Conservation (phyloP, 225 moss, liverwort and hornwort genomes). For the Climacium dendroides region DNA sequence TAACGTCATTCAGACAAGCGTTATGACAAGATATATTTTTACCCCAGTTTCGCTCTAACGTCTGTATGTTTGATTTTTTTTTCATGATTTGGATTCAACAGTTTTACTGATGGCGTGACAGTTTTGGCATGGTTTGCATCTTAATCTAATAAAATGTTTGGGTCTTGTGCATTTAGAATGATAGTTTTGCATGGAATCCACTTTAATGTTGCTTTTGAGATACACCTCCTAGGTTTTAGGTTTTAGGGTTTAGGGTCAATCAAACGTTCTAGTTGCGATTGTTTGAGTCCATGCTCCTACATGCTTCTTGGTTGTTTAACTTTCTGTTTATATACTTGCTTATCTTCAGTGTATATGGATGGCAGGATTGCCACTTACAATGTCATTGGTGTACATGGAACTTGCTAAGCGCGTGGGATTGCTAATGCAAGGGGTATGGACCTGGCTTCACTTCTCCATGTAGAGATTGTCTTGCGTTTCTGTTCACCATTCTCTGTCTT, state of each 20-base stretch:
- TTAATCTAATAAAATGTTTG: neutral
- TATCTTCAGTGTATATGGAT: neutral
- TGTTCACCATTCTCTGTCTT: neutral
- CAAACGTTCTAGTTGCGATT: neutral
- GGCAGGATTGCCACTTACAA: conserved; percentile 52
- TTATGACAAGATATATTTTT: neutral
- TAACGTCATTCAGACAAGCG: neutral
- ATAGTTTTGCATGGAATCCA: neutral
- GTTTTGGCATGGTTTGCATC: neutral
- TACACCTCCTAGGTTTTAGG: neutral
- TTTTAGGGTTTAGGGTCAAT: neutral
- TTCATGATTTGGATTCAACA: neutral
- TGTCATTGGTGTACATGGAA: conserved; percentile 59
- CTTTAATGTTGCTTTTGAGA: neutral
- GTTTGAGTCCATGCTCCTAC: neutral
- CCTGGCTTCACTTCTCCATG: neutral
- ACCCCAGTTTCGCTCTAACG: neutral
- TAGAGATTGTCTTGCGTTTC: neutral
- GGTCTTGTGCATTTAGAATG: neutral
- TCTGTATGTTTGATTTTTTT: neutral
- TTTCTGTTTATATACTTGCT: neutral
- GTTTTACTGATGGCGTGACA: neutral
- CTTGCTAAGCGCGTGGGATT: conserved; percentile 50
- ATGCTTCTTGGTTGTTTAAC: neutral
- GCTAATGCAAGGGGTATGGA: conserved; percentile 54